phyloP scores from a whole-genome alignment of 2,329 filamentous ascomycete species.

The Cladosporium austrohemisphaericum region DNA sequence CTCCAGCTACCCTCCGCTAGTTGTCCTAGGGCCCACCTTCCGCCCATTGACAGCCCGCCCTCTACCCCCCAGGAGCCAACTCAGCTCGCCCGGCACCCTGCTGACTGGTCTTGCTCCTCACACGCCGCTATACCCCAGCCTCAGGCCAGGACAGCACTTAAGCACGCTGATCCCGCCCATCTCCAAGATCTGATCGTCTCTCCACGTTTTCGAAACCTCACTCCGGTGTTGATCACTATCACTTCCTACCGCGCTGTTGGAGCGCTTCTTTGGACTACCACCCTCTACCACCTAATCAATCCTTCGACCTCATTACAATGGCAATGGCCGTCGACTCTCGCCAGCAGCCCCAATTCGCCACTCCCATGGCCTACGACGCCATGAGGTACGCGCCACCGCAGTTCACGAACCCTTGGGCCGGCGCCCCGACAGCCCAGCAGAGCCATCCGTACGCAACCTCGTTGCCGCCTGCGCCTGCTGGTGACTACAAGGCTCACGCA shows the following conservation, averaged over 20 bases:
- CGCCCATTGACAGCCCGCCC: conserved; percentile 25
- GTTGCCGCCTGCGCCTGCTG: conserved; percentile 58
- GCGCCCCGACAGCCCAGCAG: conserved; percentile 54
- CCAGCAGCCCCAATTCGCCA: conserved; percentile 65
- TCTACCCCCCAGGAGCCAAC: conserved; percentile 20
- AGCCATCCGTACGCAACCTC: conserved; percentile 64
- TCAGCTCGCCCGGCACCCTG: conserved; percentile 22
- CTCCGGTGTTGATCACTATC: conserved; percentile 26
- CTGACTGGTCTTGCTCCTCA: conserved; percentile 16
- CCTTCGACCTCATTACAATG: conserved; percentile 51
- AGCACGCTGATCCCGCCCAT: conserved; percentile 49
- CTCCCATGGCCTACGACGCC: conserved; percentile 76
- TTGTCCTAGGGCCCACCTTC: conserved; percentile 24
- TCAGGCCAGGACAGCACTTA: conserved; percentile 31
- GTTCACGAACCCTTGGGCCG: conserved; percentile 86
- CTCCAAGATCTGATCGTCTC: conserved; percentile 42
- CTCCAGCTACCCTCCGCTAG: conserved; percentile 20
- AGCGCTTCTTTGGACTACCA: conserved; percentile 8
- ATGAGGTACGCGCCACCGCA: conserved; percentile 70
- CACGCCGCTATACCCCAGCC: conserved; percentile 25
- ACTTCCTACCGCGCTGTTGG: conserved; percentile 6
- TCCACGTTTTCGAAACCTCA: conserved; percentile 42
- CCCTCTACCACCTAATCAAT: conserved; percentile 21
- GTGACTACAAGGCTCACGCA: conserved; percentile 39
- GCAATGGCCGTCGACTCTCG: conserved; percentile 93